phyloP scores from a whole-genome alignment of 208 protist genomes.

The Trypanosoma boissoni region DNA sequence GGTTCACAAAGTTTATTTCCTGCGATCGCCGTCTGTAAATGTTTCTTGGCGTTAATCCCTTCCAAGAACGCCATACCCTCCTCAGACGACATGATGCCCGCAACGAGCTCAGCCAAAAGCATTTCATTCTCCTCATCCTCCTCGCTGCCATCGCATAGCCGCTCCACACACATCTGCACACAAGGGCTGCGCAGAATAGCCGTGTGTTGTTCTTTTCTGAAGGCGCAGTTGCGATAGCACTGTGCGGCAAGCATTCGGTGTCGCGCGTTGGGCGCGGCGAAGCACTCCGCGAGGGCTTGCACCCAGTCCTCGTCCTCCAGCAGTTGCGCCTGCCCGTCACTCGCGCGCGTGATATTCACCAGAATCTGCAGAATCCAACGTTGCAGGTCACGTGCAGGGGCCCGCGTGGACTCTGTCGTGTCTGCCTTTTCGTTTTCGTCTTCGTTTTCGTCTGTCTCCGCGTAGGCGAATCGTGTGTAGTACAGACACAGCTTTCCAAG shows the following conservation, averaged over 20 bases:
- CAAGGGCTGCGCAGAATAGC: constrained; percentile 48
- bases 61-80: constrained; percentile 68
- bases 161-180: constrained; percentile 41
- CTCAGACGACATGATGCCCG: constrained; percentile 59
- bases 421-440: constrained; percentile 15
- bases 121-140: constrained; percentile 34
- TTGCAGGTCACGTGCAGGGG: constrained; percentile 47
- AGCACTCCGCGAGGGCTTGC: constrained; percentile 36
- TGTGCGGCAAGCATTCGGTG: constrained; percentile 68
- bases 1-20: constrained; percentile 17
- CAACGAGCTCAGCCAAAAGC: constrained; percentile 61
- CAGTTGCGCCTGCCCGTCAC: constrained; percentile 66
- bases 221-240: constrained; percentile 78
- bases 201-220: constrained; percentile 39
- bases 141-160: constrained; percentile 31
- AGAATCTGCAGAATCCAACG: constrained; percentile 78
- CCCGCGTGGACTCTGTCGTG: constrained; percentile 14
- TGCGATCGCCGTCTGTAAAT: constrained; percentile 34
- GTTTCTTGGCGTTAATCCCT: constrained; percentile 73
- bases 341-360: constrained; percentile 73
- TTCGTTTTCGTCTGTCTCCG: constrained; percentile 4
- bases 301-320: constrained; percentile 77
- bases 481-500: constrained; percentile 65
- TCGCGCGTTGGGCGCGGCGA: constrained; percentile 29
- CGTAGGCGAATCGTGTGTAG: constrained; percentile 34